Evolutionary conservation across 805 yeast genomes (phyloP).

Genomic region (Suhomyces sp.): DNA sequence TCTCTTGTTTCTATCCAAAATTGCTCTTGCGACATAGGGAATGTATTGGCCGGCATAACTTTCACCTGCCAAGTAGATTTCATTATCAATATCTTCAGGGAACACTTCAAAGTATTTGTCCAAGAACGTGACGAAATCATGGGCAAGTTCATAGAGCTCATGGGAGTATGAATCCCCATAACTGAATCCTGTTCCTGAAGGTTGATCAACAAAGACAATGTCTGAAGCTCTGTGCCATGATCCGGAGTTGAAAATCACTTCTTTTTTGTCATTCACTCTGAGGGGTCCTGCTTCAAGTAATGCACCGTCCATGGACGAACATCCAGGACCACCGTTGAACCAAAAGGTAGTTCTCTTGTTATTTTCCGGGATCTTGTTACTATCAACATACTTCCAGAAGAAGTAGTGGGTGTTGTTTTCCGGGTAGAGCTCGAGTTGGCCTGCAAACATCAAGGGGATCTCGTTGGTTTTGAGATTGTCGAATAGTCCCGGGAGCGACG

Average conservation of each 20-base stretch:
- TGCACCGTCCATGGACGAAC: conserved; percentile 98
- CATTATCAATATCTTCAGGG: conserved; percentile 66
- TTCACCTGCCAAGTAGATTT: conserved; percentile 86
- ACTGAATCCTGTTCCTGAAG: conserved; percentile 91
- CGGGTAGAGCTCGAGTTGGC: conserved; percentile 59
- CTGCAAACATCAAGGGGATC: conserved; percentile 60
- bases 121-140: conserved; percentile 64
- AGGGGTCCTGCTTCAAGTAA: conserved; percentile 90
- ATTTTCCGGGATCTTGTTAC: conserved; percentile 27
- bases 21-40: conserved; percentile 75
- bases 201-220: conserved; percentile 88
- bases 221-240: conserved; percentile 84
- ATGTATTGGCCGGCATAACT: conserved; percentile 97
- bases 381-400: conserved; percentile 70
- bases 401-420: conserved; percentile 61
- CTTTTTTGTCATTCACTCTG: conserved; percentile 47
- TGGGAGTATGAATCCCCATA: conserved; percentile 53
- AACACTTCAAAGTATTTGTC: conserved; percentile 64
- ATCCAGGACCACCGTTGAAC: conserved; percentile 99
- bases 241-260: conserved; percentile 60
- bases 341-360: conserved; percentile 63
- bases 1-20: conserved; percentile 47
- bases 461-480: conserved; percentile 29
- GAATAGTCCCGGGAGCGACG: conserved; percentile 38
- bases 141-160: conserved; percentile 57